Evolutionary conservation across 345 rosid species (phyloP).

Genomic region (Salix brachista): DNA sequence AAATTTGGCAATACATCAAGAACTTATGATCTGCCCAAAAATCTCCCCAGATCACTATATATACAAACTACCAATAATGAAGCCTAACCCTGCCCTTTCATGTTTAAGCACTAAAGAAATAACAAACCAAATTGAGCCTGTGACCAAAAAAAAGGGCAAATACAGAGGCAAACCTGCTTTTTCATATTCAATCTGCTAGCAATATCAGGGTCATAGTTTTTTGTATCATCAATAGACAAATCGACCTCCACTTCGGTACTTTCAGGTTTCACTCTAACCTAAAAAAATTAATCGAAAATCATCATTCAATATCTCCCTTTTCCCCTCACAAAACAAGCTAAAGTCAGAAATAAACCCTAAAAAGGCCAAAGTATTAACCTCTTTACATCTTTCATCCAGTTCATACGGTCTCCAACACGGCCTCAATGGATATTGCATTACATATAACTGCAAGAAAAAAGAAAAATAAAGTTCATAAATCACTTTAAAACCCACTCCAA

Average conservation of each 20-base stretch:
- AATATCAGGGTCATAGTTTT: slow-evolving; percentile 43
- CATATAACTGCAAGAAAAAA: slow-evolving; percentile 52
- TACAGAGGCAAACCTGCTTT: slow-evolving; percentile 55
- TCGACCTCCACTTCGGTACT: slow-evolving; percentile 63
- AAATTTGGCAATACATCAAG: neutral
- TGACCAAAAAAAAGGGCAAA: neutral
- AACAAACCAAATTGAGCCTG: neutral
- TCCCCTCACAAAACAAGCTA: neutral
- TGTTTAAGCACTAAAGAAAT: neutral
- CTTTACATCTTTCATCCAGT: slow-evolving; percentile 70
- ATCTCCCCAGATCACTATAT: neutral
- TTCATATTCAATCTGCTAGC: slow-evolving; percentile 33
- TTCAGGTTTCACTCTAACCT: slow-evolving; percentile 78
- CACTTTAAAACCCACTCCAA: too few species aligned
- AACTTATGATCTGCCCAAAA: neutral
- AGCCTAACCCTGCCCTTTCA: neutral
- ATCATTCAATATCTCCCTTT: neutral
- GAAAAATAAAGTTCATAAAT: too few species aligned
- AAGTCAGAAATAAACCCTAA: neutral
- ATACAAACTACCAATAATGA: neutral
- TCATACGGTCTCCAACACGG: slow-evolving; percentile 90
- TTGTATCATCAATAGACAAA: slow-evolving; percentile 56
- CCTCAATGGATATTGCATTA: slow-evolving; percentile 79
- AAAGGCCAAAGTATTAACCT: slow-evolving; percentile 39
- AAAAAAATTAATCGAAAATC: slow-evolving; percentile 4